Conservation (phyloP, 2,329 filamentous ascomycete genomes). For the Monosporascus sp. region DNA sequence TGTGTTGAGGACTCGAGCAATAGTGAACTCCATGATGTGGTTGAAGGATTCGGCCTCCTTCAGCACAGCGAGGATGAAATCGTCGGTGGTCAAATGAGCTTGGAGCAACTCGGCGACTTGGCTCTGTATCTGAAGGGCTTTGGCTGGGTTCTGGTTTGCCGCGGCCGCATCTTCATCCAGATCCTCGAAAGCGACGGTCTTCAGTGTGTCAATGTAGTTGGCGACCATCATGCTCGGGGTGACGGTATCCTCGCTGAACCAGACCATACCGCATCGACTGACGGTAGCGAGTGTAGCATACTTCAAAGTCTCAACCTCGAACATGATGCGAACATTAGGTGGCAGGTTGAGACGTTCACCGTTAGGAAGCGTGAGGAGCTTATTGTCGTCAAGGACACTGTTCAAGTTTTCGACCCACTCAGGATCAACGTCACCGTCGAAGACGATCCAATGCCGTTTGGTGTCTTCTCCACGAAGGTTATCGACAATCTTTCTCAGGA, state of each 20-base stretch:
- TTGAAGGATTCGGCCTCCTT: conserved; percentile 71
- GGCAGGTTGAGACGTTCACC: conserved; percentile 95
- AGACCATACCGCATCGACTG: conserved; percentile 99
- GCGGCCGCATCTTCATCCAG: conserved; percentile 86
- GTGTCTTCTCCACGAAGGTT: conserved; percentile 95
- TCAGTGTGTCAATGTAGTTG: conserved; percentile 82
- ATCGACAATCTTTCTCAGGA: conserved; percentile 95
- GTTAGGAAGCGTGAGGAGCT: conserved; percentile 91
- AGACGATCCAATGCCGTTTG: conserved; percentile 98
- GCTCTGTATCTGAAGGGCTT: conserved; percentile 72
- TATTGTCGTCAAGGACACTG: conserved; percentile 98
- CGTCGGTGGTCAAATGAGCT: conserved; percentile 68
- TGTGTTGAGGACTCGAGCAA: conserved; percentile 83
- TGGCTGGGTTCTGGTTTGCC: conserved; percentile 69
- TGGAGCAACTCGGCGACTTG: conserved; percentile 76
- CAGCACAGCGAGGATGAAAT: conserved; percentile 75
- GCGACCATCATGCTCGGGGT: conserved; percentile 86
- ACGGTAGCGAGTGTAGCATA: conserved; percentile 98
- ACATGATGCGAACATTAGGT: conserved; percentile 97
- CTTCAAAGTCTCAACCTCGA: conserved; percentile 95
- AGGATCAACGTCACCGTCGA: conserved; percentile 97
- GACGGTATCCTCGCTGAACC: conserved; percentile 98
- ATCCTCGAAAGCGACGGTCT: conserved; percentile 83
- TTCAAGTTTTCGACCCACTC: conserved; percentile 99
- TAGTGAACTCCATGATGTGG: conserved; percentile 98